Evolutionary conservation across 2,329 filamentous ascomycete species (phyloP), one percentile per base, ranked within the genome.

Genomic region (Fusarium drepaniforme): DNA sequence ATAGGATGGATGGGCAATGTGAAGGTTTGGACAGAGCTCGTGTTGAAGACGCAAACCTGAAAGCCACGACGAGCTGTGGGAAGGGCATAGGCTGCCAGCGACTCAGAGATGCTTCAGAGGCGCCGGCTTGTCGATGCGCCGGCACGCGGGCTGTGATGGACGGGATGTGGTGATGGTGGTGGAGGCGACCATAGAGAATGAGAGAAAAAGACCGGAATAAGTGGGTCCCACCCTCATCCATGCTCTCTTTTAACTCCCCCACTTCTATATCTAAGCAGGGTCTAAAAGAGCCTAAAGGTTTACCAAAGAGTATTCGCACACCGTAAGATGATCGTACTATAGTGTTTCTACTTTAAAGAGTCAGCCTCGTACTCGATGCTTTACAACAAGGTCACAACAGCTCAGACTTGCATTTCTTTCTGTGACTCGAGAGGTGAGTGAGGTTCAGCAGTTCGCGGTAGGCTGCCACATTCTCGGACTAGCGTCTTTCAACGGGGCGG

Each of bases 401-500:
- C 49, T n/a, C 25, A 56, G 28, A 8, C 28, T 35, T 30, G 18
- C 25, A 33, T 56, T 56, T 56, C 49, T 33, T 56, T 56, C 28
- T 13, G 28, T 56, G 49, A 56, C 49, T 56, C 28, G 49, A 28
- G 23, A 30, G 60, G 59, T 28, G 56, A 46, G 61, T 66, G 70
- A 64, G 49, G 69, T 72, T 51, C 59, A 56, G 38, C 56, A 64
- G 64, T 68, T 65, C 63, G 57, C 58, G 69, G 66, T 58, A 57
- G 66, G 65, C 72, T 74, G 51, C 58, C 49, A 42, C 71, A 11
- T 53, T 62, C 51, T 56, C 40, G 53, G 38, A 67, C 66, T 59
- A 73, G 59, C 42, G 53, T 44, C 60, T 70, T 60, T 23, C 63
- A 70, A 75, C 72, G 66, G 49, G 69, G 73, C 73, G 72, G 72